Evolutionary conservation across 225 moss, liverwort and hornwort species (phyloP).

Genomic region (Straminergon stramineum): DNA sequence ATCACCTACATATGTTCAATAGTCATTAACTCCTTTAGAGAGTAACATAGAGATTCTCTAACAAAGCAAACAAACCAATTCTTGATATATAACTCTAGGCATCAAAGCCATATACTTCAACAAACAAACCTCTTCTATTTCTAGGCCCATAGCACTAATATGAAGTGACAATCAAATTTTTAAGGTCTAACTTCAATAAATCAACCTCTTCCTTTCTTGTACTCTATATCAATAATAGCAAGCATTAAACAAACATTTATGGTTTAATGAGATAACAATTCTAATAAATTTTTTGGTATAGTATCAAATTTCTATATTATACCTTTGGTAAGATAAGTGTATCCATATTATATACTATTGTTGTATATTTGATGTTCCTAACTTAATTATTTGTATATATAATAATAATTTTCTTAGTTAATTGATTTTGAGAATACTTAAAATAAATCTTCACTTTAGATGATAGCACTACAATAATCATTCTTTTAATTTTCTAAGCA

Average conservation of each 20-base stretch:
- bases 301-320: neutral
- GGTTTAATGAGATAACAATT: fast-evolving
- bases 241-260: neutral
- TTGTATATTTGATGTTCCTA: neutral
- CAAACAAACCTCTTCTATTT: neutral
- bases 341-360: neutral
- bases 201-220: neutral
- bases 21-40: too few species aligned
- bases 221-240: neutral
- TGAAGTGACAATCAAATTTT: too few species aligned
- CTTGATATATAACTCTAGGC: neutral
- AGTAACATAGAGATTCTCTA: fast-evolving
- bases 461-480: neutral
- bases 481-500: neutral
- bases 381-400: neutral
- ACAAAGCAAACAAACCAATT: neutral
- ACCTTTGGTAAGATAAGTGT: neutral
- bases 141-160: neutral
- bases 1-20: too few species aligned
- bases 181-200: too few species aligned
- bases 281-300: fast-evolving
- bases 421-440: neutral
- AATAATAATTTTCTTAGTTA: neutral
- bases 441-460: neutral
- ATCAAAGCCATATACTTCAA: too few species aligned